Evolutionary conservation across 1,284 basidiomycete species (phyloP), one percentile per base, ranked within the genome.

Genomic region (Heliocybe sulcata): DNA sequence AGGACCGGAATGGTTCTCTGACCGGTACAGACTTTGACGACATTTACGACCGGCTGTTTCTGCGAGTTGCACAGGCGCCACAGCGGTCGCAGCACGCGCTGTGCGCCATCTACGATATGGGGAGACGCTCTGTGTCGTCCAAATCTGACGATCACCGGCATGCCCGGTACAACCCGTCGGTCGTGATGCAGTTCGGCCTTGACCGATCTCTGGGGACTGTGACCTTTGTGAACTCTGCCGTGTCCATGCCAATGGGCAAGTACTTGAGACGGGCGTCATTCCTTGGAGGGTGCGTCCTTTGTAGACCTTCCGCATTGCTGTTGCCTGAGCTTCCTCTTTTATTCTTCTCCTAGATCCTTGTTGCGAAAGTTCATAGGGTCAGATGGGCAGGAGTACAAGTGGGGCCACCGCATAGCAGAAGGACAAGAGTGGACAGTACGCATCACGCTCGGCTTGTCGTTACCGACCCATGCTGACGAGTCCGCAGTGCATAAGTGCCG

Each of bases 391-490:
- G 83, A 86, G 61, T 87, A 87, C 60, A 75, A 73, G 61, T 88
- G 86, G 86, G 74, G 77, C 42, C 69, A 79, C 65, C 73, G 72
- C 45, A 72, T 69, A 51, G 65, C 76, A 42, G 69, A 74, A 23
- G 80, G 76, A 20, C 81, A 85, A 54, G 83, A 87, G 68, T 88
- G 85, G 85, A 75, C 83, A 61, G 85, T 88, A 63, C 61, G 82
- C 75, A 53, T 55, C 19, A 20, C 50, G 12, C 48, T 19, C 48
- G 26, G 53, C 52, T 42, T 57, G 49, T 56, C 20, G 55, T n/a
- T n/a, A n/a, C n/a, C n/a, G n/a, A n/a, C n/a, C 54, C 56, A 55
- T 35, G 19, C 57, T 55, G 51, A 55, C 38, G 50, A 49, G 22
- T 33, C 12, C 26, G 20, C 57, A 87, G 85, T 87, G 83, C 60